Base-by-base conservation (phyloP, 2,329 filamentous ascomycete species). In the Xylariomycetidae sp. region DNA sequence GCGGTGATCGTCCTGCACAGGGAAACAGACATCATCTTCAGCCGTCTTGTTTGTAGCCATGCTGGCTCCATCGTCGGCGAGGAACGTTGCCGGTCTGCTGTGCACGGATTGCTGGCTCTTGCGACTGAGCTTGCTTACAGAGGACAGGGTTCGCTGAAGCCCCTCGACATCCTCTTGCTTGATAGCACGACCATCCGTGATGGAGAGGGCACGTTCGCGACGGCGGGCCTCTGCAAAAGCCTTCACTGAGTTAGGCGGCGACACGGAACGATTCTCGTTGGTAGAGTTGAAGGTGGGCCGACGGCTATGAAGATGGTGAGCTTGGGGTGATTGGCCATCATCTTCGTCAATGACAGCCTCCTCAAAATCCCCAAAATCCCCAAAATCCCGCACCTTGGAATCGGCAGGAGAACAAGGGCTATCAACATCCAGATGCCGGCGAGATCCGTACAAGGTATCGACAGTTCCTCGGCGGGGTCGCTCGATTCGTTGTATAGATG, bases 191-290 rank as follows among this genome's bases (percentile, higher is more conserved):
- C 13, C 45, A 42, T 74, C 74, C 12, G 70, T 75, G 42, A 72
- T 65, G 15, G 72, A 80, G 54, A 72, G 57, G 39, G 80, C 87
- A 27, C 89, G 84, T 55, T 90, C 86, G 38, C 89, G 82, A 38
- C 88, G 85, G 31, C 88, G 83, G 35, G 87, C 86, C 52, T 92
- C 86, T 13, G 92, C 92, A 61, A 98, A 98, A 4, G 92, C 92
- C 59, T 97, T 94, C 32, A 98, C 88, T 0, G 92, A 98, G 60
- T 96, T 98, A 6, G 92, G 92, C 9, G 90, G 90, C 5, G 92
- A 97, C 3, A 77, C 67, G 1, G 86, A 88, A 35, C 87, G 75
- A 30, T 75, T 77, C 15, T 76, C 72, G 16, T 65, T 58, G 28
- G 69, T 59, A 2, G 75, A 76, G 19, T 71, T 72, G 34, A 82